Base-by-base conservation (phyloP, 169 alveolate species). In the Eimeria brunetti region DNA sequence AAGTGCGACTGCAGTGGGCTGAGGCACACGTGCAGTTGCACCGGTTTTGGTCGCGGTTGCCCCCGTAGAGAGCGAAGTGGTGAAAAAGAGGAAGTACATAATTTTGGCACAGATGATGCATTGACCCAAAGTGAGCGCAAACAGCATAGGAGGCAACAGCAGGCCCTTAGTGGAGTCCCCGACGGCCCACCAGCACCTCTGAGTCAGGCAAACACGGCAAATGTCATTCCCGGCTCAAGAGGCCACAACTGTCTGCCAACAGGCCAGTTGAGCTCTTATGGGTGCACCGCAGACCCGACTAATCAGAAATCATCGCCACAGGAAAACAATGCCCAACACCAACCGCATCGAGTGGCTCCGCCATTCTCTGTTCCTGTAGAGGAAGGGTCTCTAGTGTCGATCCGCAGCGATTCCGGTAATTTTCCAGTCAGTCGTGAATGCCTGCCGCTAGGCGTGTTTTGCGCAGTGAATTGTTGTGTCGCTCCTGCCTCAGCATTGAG, bases 361-460 rank as follows among this genome's bases (percentile, higher is more conserved):
- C 20, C 56, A 36, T 14, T 20, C 2, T 6, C 83, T 73, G 41
- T 78, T 78, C 67, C 88, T 73, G 53, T 11, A 49, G 88, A 51
- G 67, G 44, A 78, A n/a, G 64, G 64, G 64, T 49, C 88, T n/a
- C 41, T 14, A 78, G 33, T 78, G 30, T 46, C 60, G 64, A 4
- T 1, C 64, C 49, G 64, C 69, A 78, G 64, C 46, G 88, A 78
- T 18, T 27, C 88, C 64, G 88, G 88, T 78, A 46, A 11, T 62
- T 30, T 51, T 14, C 88, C 64, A 46, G 12, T n/a, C 73, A 30
- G 9, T 56, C 12, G 46, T 83, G 53, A 22, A 51, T 5, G 1
- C 2, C 67, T 30, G 1, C 62, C 62, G 22, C 38, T 41, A 78
- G 1, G 9, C n/a, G 11, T 27, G 62, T 24, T 14, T 12, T 1